Evolutionary conservation across 2,329 filamentous ascomycete genomes (phyloP).

Genomic region (Epichloe hybrida): DNA sequence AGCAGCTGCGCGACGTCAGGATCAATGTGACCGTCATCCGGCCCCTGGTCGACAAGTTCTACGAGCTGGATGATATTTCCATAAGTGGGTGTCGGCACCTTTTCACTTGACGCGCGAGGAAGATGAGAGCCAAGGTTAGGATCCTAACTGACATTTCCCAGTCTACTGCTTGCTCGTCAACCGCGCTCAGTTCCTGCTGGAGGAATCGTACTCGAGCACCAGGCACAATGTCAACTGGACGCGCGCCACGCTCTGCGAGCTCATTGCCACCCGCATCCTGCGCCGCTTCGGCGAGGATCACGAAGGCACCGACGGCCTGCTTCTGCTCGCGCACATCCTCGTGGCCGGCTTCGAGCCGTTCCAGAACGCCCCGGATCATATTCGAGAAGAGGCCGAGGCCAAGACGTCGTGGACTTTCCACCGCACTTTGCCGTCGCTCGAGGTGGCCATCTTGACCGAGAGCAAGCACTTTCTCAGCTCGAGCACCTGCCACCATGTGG

Average conservation of each 20-base stretch:
- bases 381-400: constrained; percentile 43
- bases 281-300: constrained; percentile 69
- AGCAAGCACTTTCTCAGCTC: constrained; percentile 67
- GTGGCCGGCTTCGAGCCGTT: constrained; percentile 78
- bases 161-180: constrained; percentile 80
- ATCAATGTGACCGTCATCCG: constrained; percentile 72
- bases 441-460: constrained; percentile 72
- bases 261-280: constrained; percentile 66
- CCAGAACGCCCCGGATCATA: constrained; percentile 60
- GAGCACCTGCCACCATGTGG: constrained; percentile 67
- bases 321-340: constrained; percentile 64
- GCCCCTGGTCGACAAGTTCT: constrained; percentile 72
- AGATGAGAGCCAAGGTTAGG: not conserved
- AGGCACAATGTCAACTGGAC: constrained; percentile 72
- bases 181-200: constrained; percentile 62
- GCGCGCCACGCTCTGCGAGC: constrained; percentile 64
- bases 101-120: not conserved
- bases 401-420: constrained; percentile 34
- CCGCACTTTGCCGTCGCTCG: constrained; percentile 60
- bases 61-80: constrained; percentile 66
- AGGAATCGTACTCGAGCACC: constrained; percentile 62
- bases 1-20: constrained; percentile 66
- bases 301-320: constrained; percentile 53
- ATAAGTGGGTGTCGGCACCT: constrained; percentile 37
- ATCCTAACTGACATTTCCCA: too few relatives aligned